Conservation (phyloP, 2,329 filamentous ascomycete species). For the Sordariomycetes sp. region DNA sequence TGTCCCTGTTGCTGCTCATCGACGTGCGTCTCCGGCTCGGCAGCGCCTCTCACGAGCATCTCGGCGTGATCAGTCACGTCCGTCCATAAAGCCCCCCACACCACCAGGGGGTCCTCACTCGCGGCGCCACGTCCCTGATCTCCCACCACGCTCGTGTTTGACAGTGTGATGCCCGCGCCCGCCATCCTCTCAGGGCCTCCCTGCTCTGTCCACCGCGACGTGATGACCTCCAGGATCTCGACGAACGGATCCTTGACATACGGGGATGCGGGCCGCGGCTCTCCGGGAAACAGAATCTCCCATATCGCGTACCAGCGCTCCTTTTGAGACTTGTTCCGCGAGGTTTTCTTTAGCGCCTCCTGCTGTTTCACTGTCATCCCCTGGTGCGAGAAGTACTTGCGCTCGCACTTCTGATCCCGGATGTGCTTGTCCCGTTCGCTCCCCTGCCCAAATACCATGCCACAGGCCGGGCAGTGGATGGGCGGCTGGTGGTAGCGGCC, state of each 20-base stretch:
- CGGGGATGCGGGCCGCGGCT: neutral
- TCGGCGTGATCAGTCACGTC: no score
- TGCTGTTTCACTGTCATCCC: neutral
- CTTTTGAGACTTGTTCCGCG: neutral
- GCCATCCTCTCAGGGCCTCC: neutral
- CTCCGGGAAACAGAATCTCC: neutral
- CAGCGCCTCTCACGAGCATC: no score
- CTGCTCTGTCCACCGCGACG: neutral
- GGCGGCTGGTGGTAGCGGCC: neutral
- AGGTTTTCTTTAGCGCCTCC: neutral
- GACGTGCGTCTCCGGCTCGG: no score
- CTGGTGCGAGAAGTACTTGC: neutral
- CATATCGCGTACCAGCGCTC: slow-evolving; percentile 1
- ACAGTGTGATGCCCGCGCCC: neutral
- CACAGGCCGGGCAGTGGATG: neutral
- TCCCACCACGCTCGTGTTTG: no score
- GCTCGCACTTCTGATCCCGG: neutral
- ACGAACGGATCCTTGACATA: neutral
- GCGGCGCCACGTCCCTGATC: no score
- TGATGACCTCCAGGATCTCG: neutral
- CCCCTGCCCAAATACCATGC: neutral
- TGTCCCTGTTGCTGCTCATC: no score
- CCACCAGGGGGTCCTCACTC: no score
- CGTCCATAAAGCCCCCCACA: no score
- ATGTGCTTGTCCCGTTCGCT: neutral